phyloP scores from a whole-genome alignment of 345 rosid species.

The rapeseed (Brassica napus) region Da-Ae NC_063439.1:17361001-17361500 shows the following conservation, averaged over 20 bases:
- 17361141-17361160: constrained; percentile 20
- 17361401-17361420: too few relatives aligned
- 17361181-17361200: constrained; percentile 13
- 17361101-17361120: not conserved
- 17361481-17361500: not conserved
- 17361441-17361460: not conserved
- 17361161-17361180: constrained; percentile 17
- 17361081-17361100: not conserved
- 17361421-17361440: too few relatives aligned
- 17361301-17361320: too few relatives aligned
- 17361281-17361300: too few relatives aligned
- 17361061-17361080: too few relatives aligned
- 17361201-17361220: not conserved
- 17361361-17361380: too few relatives aligned
- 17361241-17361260: constrained; percentile 20
- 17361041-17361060: too few relatives aligned
- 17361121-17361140: constrained; percentile 20
- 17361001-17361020: too few relatives aligned
- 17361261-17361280: not conserved
- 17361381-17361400: too few relatives aligned
- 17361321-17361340: too few relatives aligned
- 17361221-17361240: constrained; percentile 9
- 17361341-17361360: too few relatives aligned
- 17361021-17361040: too few relatives aligned
- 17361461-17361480: not conserved